Base-by-base conservation (phyloP, 257 asterid genomes). In the Solanum infundibuliforme region DNA sequence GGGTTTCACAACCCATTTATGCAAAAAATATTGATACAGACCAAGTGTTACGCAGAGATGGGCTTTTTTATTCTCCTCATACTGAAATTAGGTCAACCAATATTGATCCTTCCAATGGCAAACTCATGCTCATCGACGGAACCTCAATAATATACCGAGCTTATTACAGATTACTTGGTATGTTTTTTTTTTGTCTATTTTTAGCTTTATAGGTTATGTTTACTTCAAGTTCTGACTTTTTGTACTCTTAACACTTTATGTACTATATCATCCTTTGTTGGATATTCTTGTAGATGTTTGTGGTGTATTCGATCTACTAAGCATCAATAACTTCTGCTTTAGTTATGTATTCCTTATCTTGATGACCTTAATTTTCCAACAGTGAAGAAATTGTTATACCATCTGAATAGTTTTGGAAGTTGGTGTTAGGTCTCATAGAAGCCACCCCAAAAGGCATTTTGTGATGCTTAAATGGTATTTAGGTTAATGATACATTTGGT, bases 61-160 rank as follows among this genome's bases (percentile, higher is more conserved):
- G 90, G 83, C 18, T 25, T 65, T 39, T 87, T 83, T 94, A 91
- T 88, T 88, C 94, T 85, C 86, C 89, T 79, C 39, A 82, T 74
- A 52, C 16, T 84, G 87, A 89, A 87, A 92, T 92, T 87, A 92
- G 87, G 87, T 62, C 90, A 60, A 87, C 86, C 8, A 83, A 87
- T 87, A 46, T 72, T 32, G 90, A 87, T 87, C 88, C 95, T 36
- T 89, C 96, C 36, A 91, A 88, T 87, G 98, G 96, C 87, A 95
- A 98, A 92, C 95, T 97, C 76, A 95, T 97, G 99, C 98, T 97
- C 88, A 90, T 97, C 34, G 99, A 97, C 48, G 99, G 99, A 83
- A 94, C 98, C 34, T 92, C 99, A 6, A 87, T 97, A 89, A 95
- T 97, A 71, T 95, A 97, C 87, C 90, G 99, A 88, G 98, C 99